Evolutionary conservation across 495 filamentous ascomycete genomes (phyloP).

Genomic region (Talaromyces wortmannii): DNA sequence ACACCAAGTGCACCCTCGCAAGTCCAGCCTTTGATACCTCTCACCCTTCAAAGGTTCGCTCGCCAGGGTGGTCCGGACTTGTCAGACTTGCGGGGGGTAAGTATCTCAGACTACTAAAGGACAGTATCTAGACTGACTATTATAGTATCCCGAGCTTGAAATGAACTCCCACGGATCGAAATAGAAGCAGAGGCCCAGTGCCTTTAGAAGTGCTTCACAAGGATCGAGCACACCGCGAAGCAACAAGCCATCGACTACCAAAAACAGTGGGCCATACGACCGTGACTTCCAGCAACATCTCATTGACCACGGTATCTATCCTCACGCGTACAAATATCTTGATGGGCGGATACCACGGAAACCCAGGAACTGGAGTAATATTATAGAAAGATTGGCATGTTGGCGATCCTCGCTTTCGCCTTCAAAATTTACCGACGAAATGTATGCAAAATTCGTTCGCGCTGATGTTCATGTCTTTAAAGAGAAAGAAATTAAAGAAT

Average conservation of each 20-base stretch:
- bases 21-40: not conserved
- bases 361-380: conserved; percentile 19
- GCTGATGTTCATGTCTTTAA: conserved; percentile 18
- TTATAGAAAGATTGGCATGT: conserved; percentile 17
- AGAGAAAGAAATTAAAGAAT: conserved; percentile 22
- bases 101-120: not conserved
- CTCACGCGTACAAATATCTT: conserved; percentile 7
- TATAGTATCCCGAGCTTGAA: not conserved
- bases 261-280: conserved; percentile 11
- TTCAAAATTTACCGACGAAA: conserved; percentile 21
- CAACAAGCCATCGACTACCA: not conserved
- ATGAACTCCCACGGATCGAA: too few relatives aligned
- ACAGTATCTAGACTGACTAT: not conserved
- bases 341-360: conserved; percentile 6
- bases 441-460: conserved; percentile 17
- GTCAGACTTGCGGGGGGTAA: conserved; percentile 3
- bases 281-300: too few relatives aligned
- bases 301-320: conserved; percentile 30
- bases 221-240: not conserved
- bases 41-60: not conserved
- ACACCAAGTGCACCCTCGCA: not conserved
- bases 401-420: conserved; percentile 29
- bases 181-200: not conserved
- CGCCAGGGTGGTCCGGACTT: not conserved
- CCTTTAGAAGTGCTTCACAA: not conserved